Base-by-base conservation (phyloP, 768 basidiomycete species). In the Tephrocybe sp. region DNA sequence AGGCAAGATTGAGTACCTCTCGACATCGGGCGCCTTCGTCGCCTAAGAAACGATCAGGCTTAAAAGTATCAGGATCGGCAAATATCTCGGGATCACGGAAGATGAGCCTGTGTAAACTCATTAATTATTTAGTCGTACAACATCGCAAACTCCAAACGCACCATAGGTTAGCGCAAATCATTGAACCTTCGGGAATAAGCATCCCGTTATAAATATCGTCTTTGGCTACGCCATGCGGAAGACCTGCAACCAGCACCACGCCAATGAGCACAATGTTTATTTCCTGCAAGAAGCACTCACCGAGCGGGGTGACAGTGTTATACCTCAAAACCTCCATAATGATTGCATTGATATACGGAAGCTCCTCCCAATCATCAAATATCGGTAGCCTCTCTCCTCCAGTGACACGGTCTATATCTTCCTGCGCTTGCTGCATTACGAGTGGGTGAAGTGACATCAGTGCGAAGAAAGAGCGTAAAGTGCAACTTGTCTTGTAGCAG, bases 311-410 rank as follows among this genome's bases (percentile, higher is more conserved):
- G 31, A 61, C 62, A 9, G 52, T 54, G 41, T 53, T 62, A 54
- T 59, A 64, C 49, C 63, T 57, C 50, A 63, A 47, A 35, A 53
- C 49, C 43, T 66, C 65, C 30, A 54, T 54, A 31, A 57, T 59
- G 26, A 64, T 41, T 3, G 55, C 52, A 28, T 63, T 51, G 56
- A 60, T 50, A 27, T 55, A 58, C 0, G 57, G 57, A 35, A 58
- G 57, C 26, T 36, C 32, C 19, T 55, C 54, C 51, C 51, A 55
- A 44, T 58, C 57, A 34, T 55, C 57, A 42, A 58, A 55, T 5
- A 54, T 55, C n/a, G 57, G 57, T 35, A 58, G 19, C 22, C 57
- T 52, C 25, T 55, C 57, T 16, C 49, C 38, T 18, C 43, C 53
- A 16, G 54, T 55, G 31, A 55, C 39, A n/a, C 32, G 32, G 25